Base-by-base conservation (phyloP, 352 stramenopile genomes). In the Pythium aphanidermatum region DNA sequence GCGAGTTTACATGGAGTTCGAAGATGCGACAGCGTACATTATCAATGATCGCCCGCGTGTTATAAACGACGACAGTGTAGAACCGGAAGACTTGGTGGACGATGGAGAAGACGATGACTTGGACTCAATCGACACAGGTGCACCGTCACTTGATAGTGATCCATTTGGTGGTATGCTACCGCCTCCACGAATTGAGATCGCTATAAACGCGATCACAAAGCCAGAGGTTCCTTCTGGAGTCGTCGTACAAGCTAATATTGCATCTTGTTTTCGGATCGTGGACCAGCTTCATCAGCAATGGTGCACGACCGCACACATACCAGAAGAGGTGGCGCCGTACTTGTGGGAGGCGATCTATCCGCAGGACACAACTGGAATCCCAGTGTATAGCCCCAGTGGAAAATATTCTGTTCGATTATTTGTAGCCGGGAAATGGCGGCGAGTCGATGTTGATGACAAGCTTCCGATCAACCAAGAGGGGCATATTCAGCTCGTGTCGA, bases 361-460 rank as follows among this genome's bases (percentile, higher is more conserved):
- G 0, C 78, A 92, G 52, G 72, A 86, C 21, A 52, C 49, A 2
- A 37, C 38, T 0, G 58, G 68, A 0, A 39, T 72, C 0, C 80
- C 80, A 0, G 40, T 80, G 0, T 86, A 86, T 46, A 90, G 84
- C 33, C 51, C 74, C 2, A 70, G 69, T n/a, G 81, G 75, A 10
- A 87, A 86, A 34, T 92, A 91, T 50, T 68, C 65, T 6, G 73
- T 92, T 14, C 76, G 76, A 30, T 41, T 91, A 2, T 91, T 83
- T 23, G 57, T 87, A 13, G 58, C 78, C 13, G 81, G 81, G 2
- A 83, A 73, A 26, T 92, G 81, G 81, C 62, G 81, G 14, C 63
- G 71, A 8, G 33, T 91, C 9, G 74, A 88, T 46, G 43, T 91
- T 5, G 81, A 92, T 47, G 81, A 91, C 37, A 70, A 60, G 11